Evolutionary conservation across 306 rosid species (phyloP), one percentile per base, ranked within the genome.

Genomic region (Prunus armeniaca): DNA sequence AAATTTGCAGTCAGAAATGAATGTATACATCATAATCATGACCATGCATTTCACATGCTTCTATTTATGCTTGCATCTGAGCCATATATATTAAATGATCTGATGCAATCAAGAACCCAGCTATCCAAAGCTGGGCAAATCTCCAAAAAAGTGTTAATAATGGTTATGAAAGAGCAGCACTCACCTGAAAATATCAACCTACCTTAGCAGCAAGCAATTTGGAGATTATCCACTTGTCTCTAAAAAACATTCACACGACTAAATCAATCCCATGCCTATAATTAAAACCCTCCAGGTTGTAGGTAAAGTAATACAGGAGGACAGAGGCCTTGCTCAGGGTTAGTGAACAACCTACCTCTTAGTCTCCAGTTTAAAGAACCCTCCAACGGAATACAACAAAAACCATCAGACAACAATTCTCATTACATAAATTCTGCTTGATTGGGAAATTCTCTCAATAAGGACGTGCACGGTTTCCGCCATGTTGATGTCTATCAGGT

Each of bases 101-200:
- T 57, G 80, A 83, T 83, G 83, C 86, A 86, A 81, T 81, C 85
- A 81, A 79, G 80, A 80, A 77, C 83, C 85, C 71, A 69, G 69
- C 65, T 81, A 78, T 71, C 71, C 69, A 67, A 52, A 82, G 87
- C 81, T 78, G 61, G 76, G 49, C 50, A 34, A 79, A 74, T 83
- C 84, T 83, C 87, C 84, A 84, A 77, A 82, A 77, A 82, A 78
- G 84, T 60, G 69, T 76, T 46, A 82, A 86, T 76, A 81, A 76
- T 60, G 74, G 64, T 91, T 79, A 78, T 69, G 83, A 69, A 85
- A 84, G 78, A 85, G 87, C 85, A 73, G 86, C 92, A 89, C 98
- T 96, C 99, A 96, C 99, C 99, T 96, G 98, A 87, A 90, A 88
- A 73, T 86, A 86, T 90, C 93, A 91, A 95, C 91, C 97, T 95